Conservation (phyloP, 441 rosid genomes). For the Rhodomyrtus psidioides region DNA sequence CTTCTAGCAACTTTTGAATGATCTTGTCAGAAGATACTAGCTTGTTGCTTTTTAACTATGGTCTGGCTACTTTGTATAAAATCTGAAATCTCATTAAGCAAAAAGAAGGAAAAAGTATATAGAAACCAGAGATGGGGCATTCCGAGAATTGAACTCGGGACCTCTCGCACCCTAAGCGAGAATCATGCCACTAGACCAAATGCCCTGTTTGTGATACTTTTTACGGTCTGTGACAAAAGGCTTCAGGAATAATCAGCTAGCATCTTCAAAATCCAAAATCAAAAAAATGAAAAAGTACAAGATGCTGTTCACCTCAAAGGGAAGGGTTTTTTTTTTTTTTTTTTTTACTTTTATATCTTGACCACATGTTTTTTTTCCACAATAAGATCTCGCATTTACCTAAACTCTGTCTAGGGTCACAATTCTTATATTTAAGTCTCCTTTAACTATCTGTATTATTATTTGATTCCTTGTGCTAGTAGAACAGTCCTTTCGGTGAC, state of each 20-base stretch:
- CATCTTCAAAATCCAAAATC: background rate
- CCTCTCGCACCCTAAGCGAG: constrained; percentile 1
- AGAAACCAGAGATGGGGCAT: background rate
- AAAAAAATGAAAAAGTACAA: background rate
- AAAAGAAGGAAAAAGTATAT: background rate
- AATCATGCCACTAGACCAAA: constrained; percentile 2
- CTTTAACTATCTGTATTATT: background rate
- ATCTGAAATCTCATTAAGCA: background rate
- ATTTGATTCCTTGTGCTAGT: background rate
- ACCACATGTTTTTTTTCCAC: background rate
- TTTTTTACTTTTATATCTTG: background rate
- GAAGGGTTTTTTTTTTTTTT: background rate
- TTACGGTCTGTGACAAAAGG: background rate
- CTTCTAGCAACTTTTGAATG: background rate
- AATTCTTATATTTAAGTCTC: background rate
- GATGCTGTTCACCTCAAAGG: background rate
- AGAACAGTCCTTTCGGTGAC: background rate
- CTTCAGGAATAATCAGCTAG: background rate
- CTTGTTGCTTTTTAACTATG: background rate
- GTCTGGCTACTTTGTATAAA: background rate
- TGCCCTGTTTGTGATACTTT: background rate
- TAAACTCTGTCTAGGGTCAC: background rate
- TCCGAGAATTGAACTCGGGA: constrained; percentile 1
- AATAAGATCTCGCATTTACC: background rate
- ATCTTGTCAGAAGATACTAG: background rate